A percentile compares a stretch with the other conserved stretches of the same genome.
Conservation (phyloP, 768 basidiomycete species). For the Mycena rosella region DNA sequence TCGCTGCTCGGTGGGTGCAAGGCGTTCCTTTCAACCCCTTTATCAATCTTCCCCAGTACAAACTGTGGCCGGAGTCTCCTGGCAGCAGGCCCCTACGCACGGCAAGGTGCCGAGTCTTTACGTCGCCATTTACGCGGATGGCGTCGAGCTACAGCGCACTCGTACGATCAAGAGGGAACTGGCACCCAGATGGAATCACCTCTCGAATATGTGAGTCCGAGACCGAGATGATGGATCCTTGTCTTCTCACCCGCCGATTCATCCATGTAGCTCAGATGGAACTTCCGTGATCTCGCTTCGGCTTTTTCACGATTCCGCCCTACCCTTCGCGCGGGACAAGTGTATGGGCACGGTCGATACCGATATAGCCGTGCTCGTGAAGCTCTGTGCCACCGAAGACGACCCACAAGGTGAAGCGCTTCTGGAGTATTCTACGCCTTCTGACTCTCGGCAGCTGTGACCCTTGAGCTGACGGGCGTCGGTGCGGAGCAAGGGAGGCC, state of each 20-base stretch:
- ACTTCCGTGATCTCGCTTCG: neutral
- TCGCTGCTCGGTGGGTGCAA: too few relatives aligned
- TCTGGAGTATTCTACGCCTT: neutral
- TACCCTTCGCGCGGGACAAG: neutral
- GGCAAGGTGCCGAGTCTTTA: too few relatives aligned
- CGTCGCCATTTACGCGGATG: too few relatives aligned
- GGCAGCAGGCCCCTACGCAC: too few relatives aligned
- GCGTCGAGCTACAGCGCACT: neutral
- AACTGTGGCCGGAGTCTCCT: too few relatives aligned
- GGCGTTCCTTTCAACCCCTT: too few relatives aligned
- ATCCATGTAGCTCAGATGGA: neutral
- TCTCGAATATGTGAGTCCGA: neutral
- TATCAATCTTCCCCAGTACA: too few relatives aligned
- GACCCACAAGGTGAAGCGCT: neutral
- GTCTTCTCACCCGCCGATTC: neutral
- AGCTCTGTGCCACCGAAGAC: neutral
- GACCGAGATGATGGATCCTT: neutral
- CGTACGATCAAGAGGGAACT: neutral
- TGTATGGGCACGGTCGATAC: neutral
- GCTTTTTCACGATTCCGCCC: neutral
- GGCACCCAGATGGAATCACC: neutral
- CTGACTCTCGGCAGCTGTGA: neutral
- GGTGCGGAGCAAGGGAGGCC: too few relatives aligned
- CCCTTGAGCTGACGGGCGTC: neutral
- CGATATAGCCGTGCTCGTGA: neutral